Evolutionary conservation across 805 yeast species (phyloP).

Genomic region (Kazachstania taianensis): DNA sequence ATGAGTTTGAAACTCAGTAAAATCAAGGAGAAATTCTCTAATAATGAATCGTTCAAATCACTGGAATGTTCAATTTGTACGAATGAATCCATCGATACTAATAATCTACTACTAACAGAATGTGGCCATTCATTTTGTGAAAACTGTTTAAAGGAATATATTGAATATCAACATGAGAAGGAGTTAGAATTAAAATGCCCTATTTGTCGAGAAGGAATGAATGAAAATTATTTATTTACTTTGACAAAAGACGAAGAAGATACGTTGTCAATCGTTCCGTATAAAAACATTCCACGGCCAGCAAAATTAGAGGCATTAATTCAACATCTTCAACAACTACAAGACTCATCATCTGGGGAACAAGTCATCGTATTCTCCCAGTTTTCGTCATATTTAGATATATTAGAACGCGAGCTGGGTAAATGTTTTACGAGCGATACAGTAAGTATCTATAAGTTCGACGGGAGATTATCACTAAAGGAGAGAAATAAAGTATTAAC

Average conservation of each 20-base stretch:
- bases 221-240: constrained; percentile 35
- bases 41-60: constrained; percentile 27
- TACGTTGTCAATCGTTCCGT: constrained; percentile 11
- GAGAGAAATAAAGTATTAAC: constrained; percentile 54
- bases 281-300: constrained; percentile 37
- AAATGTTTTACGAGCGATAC: constrained; percentile 33
- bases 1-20: constrained; percentile 2
- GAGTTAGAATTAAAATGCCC: constrained; percentile 54
- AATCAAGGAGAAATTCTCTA: constrained; percentile 22
- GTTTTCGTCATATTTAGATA: constrained; percentile 71
- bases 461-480: constrained; percentile 62
- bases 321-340: constrained; percentile 44
- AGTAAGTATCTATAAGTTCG: constrained; percentile 52
- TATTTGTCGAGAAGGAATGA: constrained; percentile 54
- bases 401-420: constrained; percentile 53
- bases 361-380: constrained; percentile 87
- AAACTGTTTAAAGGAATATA: constrained; percentile 61
- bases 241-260: constrained; percentile 22
- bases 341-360: constrained; percentile 49
- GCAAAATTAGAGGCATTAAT: constrained; percentile 66
- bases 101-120: constrained; percentile 49
- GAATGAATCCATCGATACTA: constrained; percentile 48
- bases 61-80: constrained; percentile 84
- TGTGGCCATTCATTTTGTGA: constrained; percentile 80
- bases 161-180: constrained; percentile 50